phyloP scores from a whole-genome alignment of 2,329 filamentous ascomycete species.

The Diatrype stigma region DNA sequence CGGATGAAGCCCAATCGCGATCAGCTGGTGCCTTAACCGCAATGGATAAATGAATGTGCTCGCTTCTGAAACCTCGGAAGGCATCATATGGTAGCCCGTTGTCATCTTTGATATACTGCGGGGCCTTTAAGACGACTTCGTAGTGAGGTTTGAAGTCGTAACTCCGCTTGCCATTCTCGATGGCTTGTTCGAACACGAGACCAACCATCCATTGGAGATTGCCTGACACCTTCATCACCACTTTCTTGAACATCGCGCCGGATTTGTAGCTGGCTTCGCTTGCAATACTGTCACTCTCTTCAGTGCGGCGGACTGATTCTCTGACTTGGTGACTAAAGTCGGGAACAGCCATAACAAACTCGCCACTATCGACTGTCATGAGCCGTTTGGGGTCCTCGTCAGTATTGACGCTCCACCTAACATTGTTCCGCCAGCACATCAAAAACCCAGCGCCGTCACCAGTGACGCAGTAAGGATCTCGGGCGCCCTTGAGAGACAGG shows the following conservation, averaged over 20 bases:
- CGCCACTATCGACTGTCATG: constrained; percentile 92
- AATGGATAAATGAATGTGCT: constrained; percentile 94
- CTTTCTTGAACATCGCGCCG: constrained; percentile 91
- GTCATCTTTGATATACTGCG: constrained; percentile 63
- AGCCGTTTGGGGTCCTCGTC: constrained; percentile 87
- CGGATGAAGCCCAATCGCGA: constrained; percentile 77
- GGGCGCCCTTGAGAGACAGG: constrained; percentile 81
- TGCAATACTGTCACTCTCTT: constrained; percentile 55
- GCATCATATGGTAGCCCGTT: constrained; percentile 70
- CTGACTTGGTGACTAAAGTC: constrained; percentile 88
- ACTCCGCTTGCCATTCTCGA: constrained; percentile 66
- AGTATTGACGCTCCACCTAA: constrained; percentile 79
- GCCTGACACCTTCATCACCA: constrained; percentile 96
- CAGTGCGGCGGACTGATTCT: constrained; percentile 49
- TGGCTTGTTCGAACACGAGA: constrained; percentile 84
- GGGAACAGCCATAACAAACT: constrained; percentile 90
- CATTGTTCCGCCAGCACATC: constrained; percentile 97
- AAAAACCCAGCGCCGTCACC: constrained; percentile 91
- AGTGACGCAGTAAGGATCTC: constrained; percentile 90
- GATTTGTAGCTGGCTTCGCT: constrained; percentile 64
- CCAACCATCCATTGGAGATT: constrained; percentile 92
- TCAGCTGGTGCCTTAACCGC: constrained; percentile 83
- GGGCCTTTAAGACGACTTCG: constrained; percentile 79
- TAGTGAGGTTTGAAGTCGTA: constrained; percentile 94
- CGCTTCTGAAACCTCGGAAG: constrained; percentile 92